Evolutionary conservation across 1,284 basidiomycete genomes (phyloP), one percentile per base, ranked within the genome.

Genomic region (Ceratobasidium sp.): DNA sequence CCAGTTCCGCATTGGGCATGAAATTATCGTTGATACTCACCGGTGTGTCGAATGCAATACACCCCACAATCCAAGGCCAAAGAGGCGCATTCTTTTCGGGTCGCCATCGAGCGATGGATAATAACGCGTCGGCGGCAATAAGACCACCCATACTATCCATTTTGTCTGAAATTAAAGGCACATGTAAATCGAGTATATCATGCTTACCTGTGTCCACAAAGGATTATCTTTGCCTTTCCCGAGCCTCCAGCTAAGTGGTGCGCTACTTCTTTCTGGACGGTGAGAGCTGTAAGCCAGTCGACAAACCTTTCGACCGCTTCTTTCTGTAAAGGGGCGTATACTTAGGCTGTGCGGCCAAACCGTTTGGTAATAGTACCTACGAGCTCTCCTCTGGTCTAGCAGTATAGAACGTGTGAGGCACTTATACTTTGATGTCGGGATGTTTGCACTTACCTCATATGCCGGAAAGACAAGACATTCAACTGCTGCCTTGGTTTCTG

Each of bases 21-120:
- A n/a, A 10, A n/a, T 28, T 46, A 23, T 7, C 12, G 33, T 12
- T 40, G 66, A 58, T 15, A 84, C 92, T 82, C 85, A 95, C 95
- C 7, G 96, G 97, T 0, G 97, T 97, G 83, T 98, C 97, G 83
- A 94, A 98, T 0, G 97, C 94, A 78, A 95, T 86, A 80, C 93
- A 93, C 6, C 92, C 95, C 51, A 95, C 88, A 66, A 97, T 93
- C 67, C 90, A 90, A 1, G 95, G 95, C 95, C 95, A 97, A 1
- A 96, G 84, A 0, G 93, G 92, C 1, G 90, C 89, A n/a, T 83
- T 81, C 68, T 84, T 85, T 81, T 94, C 92, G 13, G 91, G 89
- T 26, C 91, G 86, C 44, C 91, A 88, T 20, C 88, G 87, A 26
- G 91, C 88, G 79, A 97, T 94, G 81, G 92, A 93, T 39, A 94